Evolutionary conservation across 177 flowering plant genomes (phyloP).

Genomic region (Vitis hybrid): DNA sequence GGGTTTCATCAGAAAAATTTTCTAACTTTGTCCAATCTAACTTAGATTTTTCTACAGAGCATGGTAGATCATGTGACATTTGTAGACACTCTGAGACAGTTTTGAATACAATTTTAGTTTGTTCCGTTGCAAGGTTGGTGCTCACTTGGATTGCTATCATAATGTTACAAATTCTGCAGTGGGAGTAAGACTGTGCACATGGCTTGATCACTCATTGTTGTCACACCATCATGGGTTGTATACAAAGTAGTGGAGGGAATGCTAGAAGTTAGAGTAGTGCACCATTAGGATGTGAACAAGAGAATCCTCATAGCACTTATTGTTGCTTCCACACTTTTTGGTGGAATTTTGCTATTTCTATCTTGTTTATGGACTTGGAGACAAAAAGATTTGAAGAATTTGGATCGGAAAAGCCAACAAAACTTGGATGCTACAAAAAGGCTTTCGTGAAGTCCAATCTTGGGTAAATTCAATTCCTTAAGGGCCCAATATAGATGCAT

Average conservation of each 20-base stretch:
- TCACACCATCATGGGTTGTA: too few relatives aligned
- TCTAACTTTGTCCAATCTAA: slow-evolving; percentile 36
- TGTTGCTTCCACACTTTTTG: slow-evolving; percentile 49
- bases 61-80: slow-evolving; percentile 69
- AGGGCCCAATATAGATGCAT: slow-evolving; percentile 48
- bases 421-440: slow-evolving; percentile 40
- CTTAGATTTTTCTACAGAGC: slow-evolving; percentile 53
- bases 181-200: too few relatives aligned
- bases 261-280: slow-evolving; percentile 19
- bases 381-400: slow-evolving; percentile 28
- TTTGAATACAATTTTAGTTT: slow-evolving; percentile 66
- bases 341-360: slow-evolving; percentile 38
- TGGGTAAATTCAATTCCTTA: slow-evolving; percentile 42
- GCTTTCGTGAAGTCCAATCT: slow-evolving; percentile 26
- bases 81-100: slow-evolving; percentile 75
- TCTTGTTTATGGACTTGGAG: slow-evolving; percentile 48
- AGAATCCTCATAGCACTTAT: slow-evolving; percentile 57
- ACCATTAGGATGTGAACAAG: slow-evolving; percentile 46
- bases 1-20: slow-evolving; percentile 45
- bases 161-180: slow-evolving; percentile 50
- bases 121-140: slow-evolving; percentile 93
- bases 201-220: too few relatives aligned
- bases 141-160: slow-evolving; percentile 87
- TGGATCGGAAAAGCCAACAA: slow-evolving; percentile 26
- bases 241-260: slow-evolving; percentile 11